phyloP scores from a whole-genome alignment of 768 basidiomycete genomes.

The Podaxis mareebaensis region DNA sequence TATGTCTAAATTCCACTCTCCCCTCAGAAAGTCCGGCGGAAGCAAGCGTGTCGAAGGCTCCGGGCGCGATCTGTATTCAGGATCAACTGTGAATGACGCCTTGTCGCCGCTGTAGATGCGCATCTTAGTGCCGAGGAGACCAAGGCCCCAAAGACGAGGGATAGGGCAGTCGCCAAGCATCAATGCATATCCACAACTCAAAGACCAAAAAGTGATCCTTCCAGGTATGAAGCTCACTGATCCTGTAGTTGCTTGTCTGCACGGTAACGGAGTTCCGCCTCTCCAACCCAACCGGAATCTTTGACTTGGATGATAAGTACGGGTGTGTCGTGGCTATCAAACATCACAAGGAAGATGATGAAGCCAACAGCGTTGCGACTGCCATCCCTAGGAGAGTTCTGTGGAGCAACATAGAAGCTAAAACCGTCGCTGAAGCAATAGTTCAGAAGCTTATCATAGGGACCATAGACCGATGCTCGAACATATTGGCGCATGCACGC shows the following conservation, averaged over 20 bases:
- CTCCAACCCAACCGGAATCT: conserved; percentile 12
- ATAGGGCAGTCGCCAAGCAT: conserved; percentile 19
- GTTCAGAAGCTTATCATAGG: conserved; percentile 20
- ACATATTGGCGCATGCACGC: conserved; percentile 2
- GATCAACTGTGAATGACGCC: too few relatives aligned
- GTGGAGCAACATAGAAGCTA: conserved; percentile 19
- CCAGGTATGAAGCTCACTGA: too few relatives aligned
- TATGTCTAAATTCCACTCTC: neutral
- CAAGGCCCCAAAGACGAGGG: conserved; percentile 17
- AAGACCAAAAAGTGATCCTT: too few relatives aligned
- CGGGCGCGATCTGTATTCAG: too few relatives aligned
- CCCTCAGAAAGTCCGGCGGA: neutral
- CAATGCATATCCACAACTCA: conserved; percentile 1
- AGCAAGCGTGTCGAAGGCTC: too few relatives aligned
- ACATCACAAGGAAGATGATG: conserved; percentile 13
- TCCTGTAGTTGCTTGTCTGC: too few relatives aligned
- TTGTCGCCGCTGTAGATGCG: too few relatives aligned
- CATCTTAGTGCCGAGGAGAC: neutral
- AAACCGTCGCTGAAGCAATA: conserved; percentile 18
- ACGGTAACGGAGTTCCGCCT: conserved; percentile 5
- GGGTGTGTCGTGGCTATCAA: conserved; percentile 8
- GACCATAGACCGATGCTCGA: conserved; percentile 19
- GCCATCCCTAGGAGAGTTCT: neutral
- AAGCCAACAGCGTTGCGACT: conserved; percentile 12
- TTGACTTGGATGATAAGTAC: conserved; percentile 18